Percentiles rank a stretch among this genome's conserved stretches.
Conservation (phyloP, 768 basidiomycete species). For the Amanita pallidorosea region DNA sequence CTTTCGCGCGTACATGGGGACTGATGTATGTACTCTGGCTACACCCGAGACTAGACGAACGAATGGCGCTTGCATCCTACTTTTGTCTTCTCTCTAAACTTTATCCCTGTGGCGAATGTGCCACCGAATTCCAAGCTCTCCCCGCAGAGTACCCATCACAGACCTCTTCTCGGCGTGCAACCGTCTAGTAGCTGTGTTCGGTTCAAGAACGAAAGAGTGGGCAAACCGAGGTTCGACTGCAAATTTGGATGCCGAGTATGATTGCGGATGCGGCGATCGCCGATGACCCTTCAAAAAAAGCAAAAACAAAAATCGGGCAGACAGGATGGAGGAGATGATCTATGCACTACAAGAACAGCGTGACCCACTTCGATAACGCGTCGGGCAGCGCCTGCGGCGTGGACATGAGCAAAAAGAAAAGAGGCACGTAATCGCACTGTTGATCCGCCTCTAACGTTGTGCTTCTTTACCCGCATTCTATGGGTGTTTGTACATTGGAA, state of each 20-base stretch:
- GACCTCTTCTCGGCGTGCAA: constrained; percentile 79
- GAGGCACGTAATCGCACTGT: too few species aligned
- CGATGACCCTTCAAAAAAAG: constrained; percentile 19
- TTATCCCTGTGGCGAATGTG: constrained; percentile 97
- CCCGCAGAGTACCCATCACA: constrained; percentile 75
- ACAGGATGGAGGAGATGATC: constrained; percentile 12
- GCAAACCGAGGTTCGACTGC: constrained; percentile 84
- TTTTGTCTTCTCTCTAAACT: constrained; percentile 79
- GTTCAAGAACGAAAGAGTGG: constrained; percentile 76
- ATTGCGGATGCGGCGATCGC: constrained; percentile 93
- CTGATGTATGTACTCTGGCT: constrained; percentile 18
- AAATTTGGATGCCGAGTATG: constrained; percentile 80
- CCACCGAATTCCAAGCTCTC: constrained; percentile 75
- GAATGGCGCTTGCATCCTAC: constrained; percentile 73
- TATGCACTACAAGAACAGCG: too few species aligned
- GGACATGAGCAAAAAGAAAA: too few species aligned
- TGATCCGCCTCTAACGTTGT: too few species aligned
- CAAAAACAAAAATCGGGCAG: constrained; percentile 6
- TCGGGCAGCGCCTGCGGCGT: too few species aligned
- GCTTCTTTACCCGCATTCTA: too few species aligned
- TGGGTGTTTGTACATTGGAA: too few species aligned
- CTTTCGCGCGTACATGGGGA: too few species aligned
- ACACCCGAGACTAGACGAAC: constrained; percentile 76
- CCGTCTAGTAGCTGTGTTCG: constrained; percentile 81
- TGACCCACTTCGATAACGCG: too few species aligned